Percentiles rank a stretch among this genome's conserved stretches.
Conservation (phyloP, 2,329 filamentous ascomycete species). For the Periconia macrospinosa region DNA sequence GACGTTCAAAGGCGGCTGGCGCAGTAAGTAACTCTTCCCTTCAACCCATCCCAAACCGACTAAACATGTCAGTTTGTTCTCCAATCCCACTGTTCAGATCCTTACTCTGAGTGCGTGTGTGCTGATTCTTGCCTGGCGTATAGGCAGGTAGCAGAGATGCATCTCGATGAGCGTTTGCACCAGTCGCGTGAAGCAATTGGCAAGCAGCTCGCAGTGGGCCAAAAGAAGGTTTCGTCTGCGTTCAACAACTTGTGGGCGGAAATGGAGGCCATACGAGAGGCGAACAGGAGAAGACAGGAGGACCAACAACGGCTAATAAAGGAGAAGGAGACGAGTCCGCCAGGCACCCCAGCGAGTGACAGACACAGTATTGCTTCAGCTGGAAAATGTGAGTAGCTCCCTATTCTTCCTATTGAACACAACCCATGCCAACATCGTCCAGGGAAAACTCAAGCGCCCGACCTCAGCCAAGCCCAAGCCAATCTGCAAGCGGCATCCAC, state of each 20-base stretch:
- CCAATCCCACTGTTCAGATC: slow-evolving; percentile 31
- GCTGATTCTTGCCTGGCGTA: slow-evolving; percentile 40
- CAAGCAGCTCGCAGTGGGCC: slow-evolving; percentile 84
- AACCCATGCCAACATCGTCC: slow-evolving; percentile 4
- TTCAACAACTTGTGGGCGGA: slow-evolving; percentile 90
- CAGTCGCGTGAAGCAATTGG: slow-evolving; percentile 82
- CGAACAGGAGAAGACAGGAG: slow-evolving; percentile 66
- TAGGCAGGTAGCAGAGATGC: slow-evolving; percentile 83
- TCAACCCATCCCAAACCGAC: slow-evolving; percentile 18
- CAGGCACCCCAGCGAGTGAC: slow-evolving; percentile 4
- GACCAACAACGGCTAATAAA: slow-evolving; percentile 51
- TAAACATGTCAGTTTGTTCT: slow-evolving; percentile 35
- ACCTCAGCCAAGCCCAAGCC: slow-evolving; percentile 58
- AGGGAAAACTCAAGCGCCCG: slow-evolving; percentile 45
- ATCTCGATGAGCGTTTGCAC: slow-evolving; percentile 87
- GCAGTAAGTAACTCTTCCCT: slow-evolving; percentile 50
- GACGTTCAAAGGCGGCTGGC: slow-evolving; percentile 89
- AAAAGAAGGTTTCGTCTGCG: slow-evolving; percentile 82
- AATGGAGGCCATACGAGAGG: slow-evolving; percentile 78
- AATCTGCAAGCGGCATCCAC: slow-evolving; percentile 57
- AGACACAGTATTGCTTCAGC: slow-evolving; percentile 2
- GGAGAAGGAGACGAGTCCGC: slow-evolving; percentile 27
- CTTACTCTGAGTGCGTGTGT: slow-evolving; percentile 34
- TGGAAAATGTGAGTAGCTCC: slow-evolving; percentile 27
- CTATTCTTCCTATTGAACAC: neutral